A percentile compares a stretch with the other conserved stretches of the same genome.
Conservation (phyloP, 2,329 filamentous ascomycete species). For the Hypoxylon sp. region DNA sequence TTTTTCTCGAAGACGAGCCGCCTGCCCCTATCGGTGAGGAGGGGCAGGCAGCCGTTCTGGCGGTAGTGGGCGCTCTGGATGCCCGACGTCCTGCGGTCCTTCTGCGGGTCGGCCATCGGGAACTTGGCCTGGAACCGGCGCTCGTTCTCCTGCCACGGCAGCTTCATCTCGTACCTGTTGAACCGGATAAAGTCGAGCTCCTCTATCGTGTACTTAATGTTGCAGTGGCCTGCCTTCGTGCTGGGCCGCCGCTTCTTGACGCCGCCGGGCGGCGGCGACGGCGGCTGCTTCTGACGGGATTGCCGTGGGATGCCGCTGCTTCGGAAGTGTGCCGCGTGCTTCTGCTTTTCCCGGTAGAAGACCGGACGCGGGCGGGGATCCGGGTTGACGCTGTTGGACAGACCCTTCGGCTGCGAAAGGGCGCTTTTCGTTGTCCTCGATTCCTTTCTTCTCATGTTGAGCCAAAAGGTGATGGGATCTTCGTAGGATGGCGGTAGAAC, state of each 20-base stretch:
- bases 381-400: constrained; percentile 9
- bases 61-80: constrained; percentile 46
- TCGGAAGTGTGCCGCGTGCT: constrained; percentile 4
- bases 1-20: constrained; percentile 37
- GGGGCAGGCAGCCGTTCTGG: constrained; percentile 41
- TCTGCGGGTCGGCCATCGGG: constrained; percentile 24
- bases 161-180: constrained; percentile 37
- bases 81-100: constrained; percentile 36
- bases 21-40: constrained; percentile 28
- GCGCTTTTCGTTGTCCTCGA: constrained; percentile 21
- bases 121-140: constrained; percentile 35
- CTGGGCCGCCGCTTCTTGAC: constrained; percentile 19
- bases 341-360: constrained; percentile 22
- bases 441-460: constrained; percentile 35
- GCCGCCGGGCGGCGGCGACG: background rate
- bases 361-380: constrained; percentile 1
- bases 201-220: constrained; percentile 44
- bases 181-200: constrained; percentile 45
- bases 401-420: constrained; percentile 25
- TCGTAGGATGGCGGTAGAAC: background rate
- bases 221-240: constrained; percentile 37
- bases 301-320: background rate
- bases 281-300: too few relatives aligned
- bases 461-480: constrained; percentile 38
- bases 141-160: constrained; percentile 37